Evolutionary conservation across 768 basidiomycete species (phyloP).

Genomic region (Auriscalpium orientale): DNA sequence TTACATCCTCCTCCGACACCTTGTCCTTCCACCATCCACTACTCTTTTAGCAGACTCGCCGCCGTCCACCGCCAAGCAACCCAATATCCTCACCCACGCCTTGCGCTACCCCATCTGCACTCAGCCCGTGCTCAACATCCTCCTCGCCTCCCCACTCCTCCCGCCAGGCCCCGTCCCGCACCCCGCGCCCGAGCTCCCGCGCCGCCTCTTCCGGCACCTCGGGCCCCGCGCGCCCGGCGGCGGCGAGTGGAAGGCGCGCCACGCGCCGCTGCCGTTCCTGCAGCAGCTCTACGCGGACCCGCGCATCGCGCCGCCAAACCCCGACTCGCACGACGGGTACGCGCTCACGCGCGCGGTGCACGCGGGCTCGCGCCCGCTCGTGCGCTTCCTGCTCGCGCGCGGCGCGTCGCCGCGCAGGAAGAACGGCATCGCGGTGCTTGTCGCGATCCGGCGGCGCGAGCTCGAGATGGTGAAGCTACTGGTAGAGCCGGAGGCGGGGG

Average conservation of each 20-base stretch:
- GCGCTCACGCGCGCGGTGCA: constrained; percentile 75
- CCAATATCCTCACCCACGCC: constrained; percentile 32
- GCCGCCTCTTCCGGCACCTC: constrained; percentile 56
- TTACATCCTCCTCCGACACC: constrained; percentile 45
- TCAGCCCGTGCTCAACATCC: constrained; percentile 35
- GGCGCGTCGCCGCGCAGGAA: constrained; percentile 66
- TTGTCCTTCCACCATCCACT: neutral
- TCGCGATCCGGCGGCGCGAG: constrained; percentile 70
- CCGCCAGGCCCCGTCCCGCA: neutral
- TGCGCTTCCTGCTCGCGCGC: constrained; percentile 60
- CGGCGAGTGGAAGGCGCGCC: constrained; percentile 36
- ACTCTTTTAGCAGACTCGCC: neutral
- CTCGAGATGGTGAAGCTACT: constrained; percentile 64
- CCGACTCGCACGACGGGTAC: constrained; percentile 74
- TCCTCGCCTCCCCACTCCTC: constrained; percentile 28
- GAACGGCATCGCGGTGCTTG: constrained; percentile 54
- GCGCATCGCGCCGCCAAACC: constrained; percentile 34
- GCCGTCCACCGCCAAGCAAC: neutral
- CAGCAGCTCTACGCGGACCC: constrained; percentile 43
- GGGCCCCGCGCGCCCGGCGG: neutral
- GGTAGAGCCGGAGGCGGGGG: constrained; percentile 41
- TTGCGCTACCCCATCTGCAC: constrained; percentile 49
- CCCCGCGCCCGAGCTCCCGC: constrained; percentile 46
- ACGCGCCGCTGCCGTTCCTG: constrained; percentile 59
- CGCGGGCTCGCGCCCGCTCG: constrained; percentile 52